Evolutionary conservation across 305 asterid species (phyloP), one percentile per base, ranked within the genome.

Genomic region (Stenogyne calaminthoides): DNA sequence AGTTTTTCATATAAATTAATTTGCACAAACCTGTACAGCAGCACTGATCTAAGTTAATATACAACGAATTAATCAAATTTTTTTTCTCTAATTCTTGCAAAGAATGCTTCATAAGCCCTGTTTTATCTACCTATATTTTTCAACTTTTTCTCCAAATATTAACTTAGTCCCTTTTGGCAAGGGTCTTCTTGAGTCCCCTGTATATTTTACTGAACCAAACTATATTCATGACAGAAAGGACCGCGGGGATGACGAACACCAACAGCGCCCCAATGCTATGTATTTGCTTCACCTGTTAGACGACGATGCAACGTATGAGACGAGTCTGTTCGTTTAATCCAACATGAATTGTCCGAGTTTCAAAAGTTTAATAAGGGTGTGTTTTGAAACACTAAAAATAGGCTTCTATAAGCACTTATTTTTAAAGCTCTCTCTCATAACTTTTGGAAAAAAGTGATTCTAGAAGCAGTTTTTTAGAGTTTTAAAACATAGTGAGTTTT

Each of bases 171-270:
- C 84, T 88, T 81, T 91, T 91, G 42, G 86, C 78, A 22, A 91
- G 46, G 0, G 89, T 86, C 84, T 91, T 93, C 79, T 51, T 69
- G 70, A 93, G 54, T 65, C 97, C 98, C 72, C 81, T 89, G 49
- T 78, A 64, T 60, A 93, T 93, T 83, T 91, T 91, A 84, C 90
- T 78, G 77, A 93, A 91, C 97, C 98, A 93, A 29, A 82, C 19
- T 80, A 87, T 70, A 83, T 93, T 93, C 96, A 91, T 87, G 25
- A 84, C 80, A 11, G 84, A 78, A 16, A 93, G 85, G 56, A 69
- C 42, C 2, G 76, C 20, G 10, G 96, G 93, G 47, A 86, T 80
- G 7, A 78, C 69, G 54, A 78, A 57, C 55, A 83, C 80, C 84
- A 89, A 75, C 34, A 82, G 20, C 20, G 76, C 75, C 64, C 91